Percentiles rank a stretch among this genome's conserved stretches.
phyloP scores from a whole-genome alignment of 2,329 filamentous ascomycete species.

The Spiromastix sp. region DNA sequence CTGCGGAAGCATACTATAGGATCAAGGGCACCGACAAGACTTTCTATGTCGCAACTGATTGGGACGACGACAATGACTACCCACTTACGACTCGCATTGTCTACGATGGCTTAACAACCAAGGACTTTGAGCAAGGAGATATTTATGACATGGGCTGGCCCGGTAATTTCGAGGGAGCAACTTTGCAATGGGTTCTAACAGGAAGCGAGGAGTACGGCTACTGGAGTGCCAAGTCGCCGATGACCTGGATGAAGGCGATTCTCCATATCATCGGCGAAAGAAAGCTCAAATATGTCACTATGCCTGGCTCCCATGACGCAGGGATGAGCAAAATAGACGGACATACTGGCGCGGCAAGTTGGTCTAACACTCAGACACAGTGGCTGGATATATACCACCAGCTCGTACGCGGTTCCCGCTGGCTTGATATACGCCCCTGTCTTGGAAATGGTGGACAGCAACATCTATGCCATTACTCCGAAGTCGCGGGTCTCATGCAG shows the following conservation, averaged over 20 bases:
- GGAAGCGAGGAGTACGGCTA: conserved; percentile 25
- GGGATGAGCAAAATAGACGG: conserved; percentile 35
- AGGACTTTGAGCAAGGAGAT: conserved; percentile 2
- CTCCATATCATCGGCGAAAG: conserved; percentile 28
- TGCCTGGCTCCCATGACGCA: conserved; percentile 41
- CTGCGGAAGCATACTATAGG: conserved; percentile 5
- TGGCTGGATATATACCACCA: conserved; percentile 37
- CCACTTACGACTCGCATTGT: neutral
- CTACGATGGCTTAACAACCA: conserved; percentile 15
- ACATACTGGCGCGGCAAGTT: conserved; percentile 25
- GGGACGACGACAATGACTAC: conserved; percentile 5
- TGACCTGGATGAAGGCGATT: conserved; percentile 33
- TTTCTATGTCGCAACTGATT: conserved; percentile 16
- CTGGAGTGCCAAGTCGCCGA: conserved; percentile 22
- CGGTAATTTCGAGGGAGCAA: conserved; percentile 15
- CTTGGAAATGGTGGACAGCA: conserved; percentile 22
- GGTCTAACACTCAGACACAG: conserved; percentile 36
- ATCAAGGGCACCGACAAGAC: conserved; percentile 4
- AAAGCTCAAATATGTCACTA: conserved; percentile 35
- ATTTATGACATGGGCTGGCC: neutral
- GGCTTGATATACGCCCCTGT: conserved; percentile 39
- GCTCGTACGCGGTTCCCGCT: conserved; percentile 36
- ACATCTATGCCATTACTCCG: conserved; percentile 35
- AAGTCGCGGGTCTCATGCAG: conserved; percentile 2
- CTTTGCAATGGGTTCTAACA: conserved; percentile 27